Conservation (phyloP, 352 stramenopile species). For the Pythium brassicae region DNA sequence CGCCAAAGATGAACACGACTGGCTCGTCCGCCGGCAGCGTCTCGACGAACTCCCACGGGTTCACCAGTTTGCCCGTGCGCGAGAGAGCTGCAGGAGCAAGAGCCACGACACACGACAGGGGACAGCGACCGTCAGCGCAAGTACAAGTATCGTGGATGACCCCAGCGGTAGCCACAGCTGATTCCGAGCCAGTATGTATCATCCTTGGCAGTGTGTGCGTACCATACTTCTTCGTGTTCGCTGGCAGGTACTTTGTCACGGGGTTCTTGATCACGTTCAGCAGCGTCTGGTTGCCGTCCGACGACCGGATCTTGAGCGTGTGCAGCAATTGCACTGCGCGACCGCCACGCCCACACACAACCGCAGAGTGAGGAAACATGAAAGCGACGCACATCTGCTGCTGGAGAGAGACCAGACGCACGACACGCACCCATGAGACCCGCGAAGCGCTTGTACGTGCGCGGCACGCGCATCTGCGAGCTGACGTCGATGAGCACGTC, state of each 20-base stretch:
- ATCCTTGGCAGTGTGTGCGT: background rate
- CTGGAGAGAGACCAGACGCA: background rate
- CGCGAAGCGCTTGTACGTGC: conserved; percentile 99
- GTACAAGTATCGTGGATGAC: no score
- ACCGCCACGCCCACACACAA: conserved; percentile 1
- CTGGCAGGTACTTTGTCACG: conserved; percentile 95
- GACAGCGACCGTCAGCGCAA: background rate
- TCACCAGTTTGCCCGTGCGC: conserved; percentile 93
- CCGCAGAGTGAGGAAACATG: conserved; percentile 11
- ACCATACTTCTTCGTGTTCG: conserved; percentile 94
- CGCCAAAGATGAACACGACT: conserved; percentile 97
- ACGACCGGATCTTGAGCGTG: conserved; percentile 99
- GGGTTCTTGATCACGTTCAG: conserved; percentile 99
- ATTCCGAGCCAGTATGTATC: no score
- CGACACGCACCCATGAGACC: conserved; percentile 90
- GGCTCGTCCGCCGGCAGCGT: conserved; percentile 88
- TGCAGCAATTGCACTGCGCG: conserved; percentile 97
- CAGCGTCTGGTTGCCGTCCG: conserved; percentile 94
- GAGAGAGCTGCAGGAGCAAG: conserved; percentile 70
- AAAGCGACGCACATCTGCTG: no score
- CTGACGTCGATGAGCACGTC: conserved; percentile 99
- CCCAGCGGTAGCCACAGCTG: no score
- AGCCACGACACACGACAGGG: background rate
- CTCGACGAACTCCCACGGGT: conserved; percentile 93
- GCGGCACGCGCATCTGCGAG: conserved; percentile 96